Percentiles rank a stretch among this genome's conserved stretches.
Conservation (phyloP, 2,329 filamentous ascomycete genomes). For the Curvularia spicifera region DNA sequence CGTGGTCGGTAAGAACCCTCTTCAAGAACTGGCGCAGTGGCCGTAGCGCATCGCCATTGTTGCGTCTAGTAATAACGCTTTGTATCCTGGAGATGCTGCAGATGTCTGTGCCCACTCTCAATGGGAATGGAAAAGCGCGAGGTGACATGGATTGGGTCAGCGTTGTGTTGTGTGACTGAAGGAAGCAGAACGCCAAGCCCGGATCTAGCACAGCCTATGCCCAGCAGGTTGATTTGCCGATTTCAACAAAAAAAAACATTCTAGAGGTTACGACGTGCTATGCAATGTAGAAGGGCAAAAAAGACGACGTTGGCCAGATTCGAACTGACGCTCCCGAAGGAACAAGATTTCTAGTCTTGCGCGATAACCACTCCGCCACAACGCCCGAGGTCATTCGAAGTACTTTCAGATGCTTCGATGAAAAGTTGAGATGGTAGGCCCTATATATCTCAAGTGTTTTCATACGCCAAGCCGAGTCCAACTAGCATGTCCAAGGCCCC, state of each 20-base stretch:
- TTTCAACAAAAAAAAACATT: not conserved
- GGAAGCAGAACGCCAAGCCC: not conserved
- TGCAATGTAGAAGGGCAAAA: constrained; percentile 20
- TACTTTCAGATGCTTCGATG: constrained; percentile 9
- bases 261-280: not conserved
- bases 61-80: constrained; percentile 57
- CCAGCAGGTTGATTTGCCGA: not conserved
- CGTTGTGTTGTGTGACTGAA: not conserved
- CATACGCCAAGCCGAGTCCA: not conserved
- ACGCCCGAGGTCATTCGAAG: constrained; percentile 30
- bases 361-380: constrained; percentile 53
- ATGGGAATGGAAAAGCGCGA: constrained; percentile 66
- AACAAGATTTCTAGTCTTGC: constrained; percentile 54
- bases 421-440: not conserved
- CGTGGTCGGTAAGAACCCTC: constrained; percentile 41
- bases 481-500: too few relatives aligned
- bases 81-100: constrained; percentile 72
- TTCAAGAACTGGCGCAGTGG: constrained; percentile 30
- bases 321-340: constrained; percentile 52
- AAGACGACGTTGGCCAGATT: constrained; percentile 49
- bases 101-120: constrained; percentile 80
- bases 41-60: constrained; percentile 4
- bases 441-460: not conserved
- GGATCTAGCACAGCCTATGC: not conserved
- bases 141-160: constrained; percentile 46